Evolutionary conservation across 495 filamentous ascomycete species (phyloP), one percentile per base, ranked within the genome.

Genomic region (Penicillium waksmanii): DNA sequence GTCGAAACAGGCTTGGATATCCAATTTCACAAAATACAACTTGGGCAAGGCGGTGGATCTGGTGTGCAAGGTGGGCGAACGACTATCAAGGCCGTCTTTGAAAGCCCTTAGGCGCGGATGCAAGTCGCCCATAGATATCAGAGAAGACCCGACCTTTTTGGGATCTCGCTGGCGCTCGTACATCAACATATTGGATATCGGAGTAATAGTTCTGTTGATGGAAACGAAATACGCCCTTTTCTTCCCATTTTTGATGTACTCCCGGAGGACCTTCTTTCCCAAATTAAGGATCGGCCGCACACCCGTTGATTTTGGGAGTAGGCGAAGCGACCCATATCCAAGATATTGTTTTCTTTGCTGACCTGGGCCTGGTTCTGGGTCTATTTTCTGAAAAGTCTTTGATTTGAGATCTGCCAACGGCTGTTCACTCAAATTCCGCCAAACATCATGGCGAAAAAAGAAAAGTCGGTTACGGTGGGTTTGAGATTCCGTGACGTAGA

Each of bases 401-500:
- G 73, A 60, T 70, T 92, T 96, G 17, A 98, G 75, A 7, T 76
- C 68, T 1, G 80, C 74, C 67, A 97, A 73, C 0, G 89, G 85
- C 13, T 92, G 87, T 61, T 93, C 88, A 9, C 85, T 87, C 44
- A 97, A 66, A 15, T 79, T 81, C 56, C 85, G 82, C 95, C 95
- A 98, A 38, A 93, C 80, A 66, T 98, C 95, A 61, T 98, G 96
- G 4, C 93, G 87, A 64, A 97, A 98, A 76, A 91, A 98, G 72
- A 97, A 96, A 1, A 98, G 76, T 7, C 86, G 86, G 66, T 96
- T 92, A 23, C 85, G 82, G 65, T 97, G 87, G 6, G 80, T 76
- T 62, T 86, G 91, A 2, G 92, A 94, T 70, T 98, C 95, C 1
- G 95, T 98, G 23, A 97, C 91, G 64, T 98, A 91, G 63, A 98